Evolutionary conservation across 23 red algal genomes (phyloP).

Genomic region (Gracilaria gracilis): DNA sequence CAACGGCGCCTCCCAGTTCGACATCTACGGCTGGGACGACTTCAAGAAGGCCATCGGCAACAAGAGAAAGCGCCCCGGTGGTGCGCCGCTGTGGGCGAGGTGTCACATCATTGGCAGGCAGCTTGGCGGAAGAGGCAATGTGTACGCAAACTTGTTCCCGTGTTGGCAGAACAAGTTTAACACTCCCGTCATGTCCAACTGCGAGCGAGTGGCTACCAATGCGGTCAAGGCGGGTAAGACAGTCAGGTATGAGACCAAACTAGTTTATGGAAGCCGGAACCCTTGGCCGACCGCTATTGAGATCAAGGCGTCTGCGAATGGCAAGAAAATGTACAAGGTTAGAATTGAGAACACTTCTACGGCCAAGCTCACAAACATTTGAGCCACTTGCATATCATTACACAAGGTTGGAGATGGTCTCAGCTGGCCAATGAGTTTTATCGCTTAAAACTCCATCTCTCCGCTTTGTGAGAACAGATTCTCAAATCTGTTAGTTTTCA

Average conservation of each 20-base stretch:
- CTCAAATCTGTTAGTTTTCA: too few species aligned
- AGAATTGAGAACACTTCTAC: conserved; percentile 6
- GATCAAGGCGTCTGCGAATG: background rate
- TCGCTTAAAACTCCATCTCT: too few species aligned
- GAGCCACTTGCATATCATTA: background rate
- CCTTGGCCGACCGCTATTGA: conserved; percentile 3
- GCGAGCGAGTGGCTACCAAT: background rate
- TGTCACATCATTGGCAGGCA: conserved; percentile 28
- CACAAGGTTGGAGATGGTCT: too few species aligned
- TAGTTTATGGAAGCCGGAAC: background rate
- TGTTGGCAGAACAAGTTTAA: conserved; percentile 21
- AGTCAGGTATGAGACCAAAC: background rate
- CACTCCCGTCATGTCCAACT: background rate
- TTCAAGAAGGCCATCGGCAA: too few species aligned
- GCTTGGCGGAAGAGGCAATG: conserved; percentile 12
- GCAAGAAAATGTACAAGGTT: conserved; percentile 25
- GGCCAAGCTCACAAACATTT: conserved; percentile 20
- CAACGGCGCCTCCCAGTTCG: too few species aligned
- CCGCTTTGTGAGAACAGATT: too few species aligned
- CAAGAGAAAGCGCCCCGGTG: too few species aligned
- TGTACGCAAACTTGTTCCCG: conserved; percentile 23
- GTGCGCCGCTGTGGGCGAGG: background rate
- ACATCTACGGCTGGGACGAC: too few species aligned
- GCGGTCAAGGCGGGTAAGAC: background rate
- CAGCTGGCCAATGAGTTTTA: too few species aligned